phyloP scores from a whole-genome alignment of 441 rosid genomes.

The Gossypium trilobum region DNA sequence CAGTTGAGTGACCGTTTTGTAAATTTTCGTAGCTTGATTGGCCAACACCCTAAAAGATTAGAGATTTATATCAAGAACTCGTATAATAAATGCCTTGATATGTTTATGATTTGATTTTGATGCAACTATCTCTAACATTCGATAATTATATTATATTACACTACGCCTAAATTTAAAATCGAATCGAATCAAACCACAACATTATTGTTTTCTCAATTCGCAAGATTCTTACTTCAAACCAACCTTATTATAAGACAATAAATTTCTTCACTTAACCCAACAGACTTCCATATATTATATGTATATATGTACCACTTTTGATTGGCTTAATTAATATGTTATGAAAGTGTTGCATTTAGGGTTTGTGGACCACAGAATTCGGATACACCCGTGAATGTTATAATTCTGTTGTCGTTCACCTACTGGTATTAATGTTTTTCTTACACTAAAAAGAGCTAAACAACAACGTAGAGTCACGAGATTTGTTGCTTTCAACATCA shows the following conservation, averaged over 20 bases:
- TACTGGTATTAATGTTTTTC: background rate
- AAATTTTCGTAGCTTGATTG: no score
- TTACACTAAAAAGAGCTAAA: slow-evolving; percentile 26
- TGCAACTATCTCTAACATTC: no score
- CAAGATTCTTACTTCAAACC: background rate
- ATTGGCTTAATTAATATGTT: background rate
- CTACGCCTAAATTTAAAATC: no score
- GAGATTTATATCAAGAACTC: no score
- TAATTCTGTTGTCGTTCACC: slow-evolving; percentile 21
- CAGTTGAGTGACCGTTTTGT: no score
- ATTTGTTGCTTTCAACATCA: slow-evolving; percentile 25
- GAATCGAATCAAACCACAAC: no score
- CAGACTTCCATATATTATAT: slow-evolving; percentile 28
- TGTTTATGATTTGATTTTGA: no score
- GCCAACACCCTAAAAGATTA: no score
- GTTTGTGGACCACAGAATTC: slow-evolving; percentile 19
- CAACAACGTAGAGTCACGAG: slow-evolving; percentile 80
- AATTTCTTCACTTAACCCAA: background rate
- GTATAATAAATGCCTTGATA: no score
- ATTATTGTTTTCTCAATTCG: no score
- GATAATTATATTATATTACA: no score
- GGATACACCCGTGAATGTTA: slow-evolving; percentile 25
- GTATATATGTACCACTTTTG: background rate
- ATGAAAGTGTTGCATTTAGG: background rate
- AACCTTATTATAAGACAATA: background rate